Evolutionary conservation across 495 filamentous ascomycete genomes (phyloP).

Genomic region (Penicillium dipodomyicola): DNA sequence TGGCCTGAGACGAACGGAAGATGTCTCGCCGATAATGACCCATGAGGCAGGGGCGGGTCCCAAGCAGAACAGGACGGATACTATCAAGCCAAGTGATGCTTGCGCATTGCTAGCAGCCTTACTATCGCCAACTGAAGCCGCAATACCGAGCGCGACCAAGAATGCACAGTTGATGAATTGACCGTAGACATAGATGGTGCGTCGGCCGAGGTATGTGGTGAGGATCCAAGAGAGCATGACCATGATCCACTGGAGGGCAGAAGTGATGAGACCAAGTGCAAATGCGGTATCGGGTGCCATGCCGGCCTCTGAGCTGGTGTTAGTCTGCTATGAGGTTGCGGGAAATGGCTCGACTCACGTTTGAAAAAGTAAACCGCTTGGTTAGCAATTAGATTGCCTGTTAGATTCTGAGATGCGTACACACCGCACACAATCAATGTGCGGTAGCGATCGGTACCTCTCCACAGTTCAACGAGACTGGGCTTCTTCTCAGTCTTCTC

Average conservation of each 20-base stretch:
- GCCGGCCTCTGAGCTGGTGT: slow-evolving; percentile 31
- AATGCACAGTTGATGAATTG: slow-evolving; percentile 36
- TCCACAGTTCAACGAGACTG: slow-evolving; percentile 26
- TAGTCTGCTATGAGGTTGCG: slow-evolving; percentile 22
- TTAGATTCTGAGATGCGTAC: slow-evolving; percentile 31
- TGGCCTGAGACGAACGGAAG: slow-evolving; percentile 54
- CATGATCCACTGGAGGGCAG: slow-evolving; percentile 49
- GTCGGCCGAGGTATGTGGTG: slow-evolving; percentile 45
- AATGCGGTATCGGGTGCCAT: slow-evolving; percentile 38
- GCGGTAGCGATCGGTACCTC: slow-evolving; percentile 29
- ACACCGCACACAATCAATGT: slow-evolving; percentile 33
- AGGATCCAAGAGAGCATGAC: slow-evolving; percentile 55
- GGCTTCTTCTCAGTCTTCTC: slow-evolving; percentile 53
- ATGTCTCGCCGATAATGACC: slow-evolving; percentile 59
- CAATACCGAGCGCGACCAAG: slow-evolving; percentile 48
- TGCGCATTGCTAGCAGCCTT: slow-evolving; percentile 42
- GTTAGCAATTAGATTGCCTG: slow-evolving; percentile 30
- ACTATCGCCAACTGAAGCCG: slow-evolving; percentile 37
- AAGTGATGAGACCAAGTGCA: slow-evolving; percentile 48
- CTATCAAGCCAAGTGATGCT: slow-evolving; percentile 54
- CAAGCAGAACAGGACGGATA: slow-evolving; percentile 53
- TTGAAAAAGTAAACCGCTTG: slow-evolving; percentile 31
- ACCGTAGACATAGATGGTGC: slow-evolving; percentile 47
- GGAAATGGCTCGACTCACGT: slow-evolving; percentile 23
- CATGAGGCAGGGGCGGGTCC: slow-evolving; percentile 54